These are phyloP conservation scores for Pleurotus giganteus DNA, from an alignment of 768 basidiomycete species.

Conservation along the genomic window DNA sequence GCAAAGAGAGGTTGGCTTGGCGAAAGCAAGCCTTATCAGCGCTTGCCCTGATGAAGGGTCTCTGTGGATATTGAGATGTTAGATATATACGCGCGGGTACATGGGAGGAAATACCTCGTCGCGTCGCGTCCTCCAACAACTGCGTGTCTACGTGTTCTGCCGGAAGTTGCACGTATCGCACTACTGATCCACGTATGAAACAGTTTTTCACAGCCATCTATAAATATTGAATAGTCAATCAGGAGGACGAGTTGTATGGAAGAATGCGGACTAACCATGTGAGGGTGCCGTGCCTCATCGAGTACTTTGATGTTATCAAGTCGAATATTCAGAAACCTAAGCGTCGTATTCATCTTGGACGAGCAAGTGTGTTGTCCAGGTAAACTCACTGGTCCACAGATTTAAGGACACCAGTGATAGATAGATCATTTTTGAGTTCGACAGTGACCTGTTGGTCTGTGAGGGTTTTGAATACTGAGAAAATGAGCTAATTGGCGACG, in stretches of 20 bases:
- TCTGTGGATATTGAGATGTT: constrained; percentile 28
- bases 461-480: constrained; percentile 98
- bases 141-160: constrained; percentile 94
- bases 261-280: constrained; percentile 68
- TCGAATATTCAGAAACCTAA: constrained; percentile 92
- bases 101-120: constrained; percentile 67
- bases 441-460: constrained; percentile 97
- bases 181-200: constrained; percentile 97
- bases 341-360: constrained; percentile 1
- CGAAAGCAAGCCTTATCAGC: constrained; percentile 19
- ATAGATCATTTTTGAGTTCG: constrained; percentile 98
- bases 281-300: constrained; percentile 92
- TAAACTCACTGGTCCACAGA: constrained; percentile 92
- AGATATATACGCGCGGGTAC: neutral
- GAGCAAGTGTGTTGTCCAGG: neutral
- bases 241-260: neutral
- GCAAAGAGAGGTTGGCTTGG: constrained; percentile 4
- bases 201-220: constrained; percentile 99
- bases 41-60: constrained; percentile 44
- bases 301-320: constrained; percentile 91
- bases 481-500: constrained; percentile 64
- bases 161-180: constrained; percentile 95
- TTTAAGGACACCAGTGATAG: constrained; percentile 92
- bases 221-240: constrained; percentile 3
- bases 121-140: constrained; percentile 91